A percentile compares a stretch with the other conserved stretches of the same genome.
These are phyloP conservation scores for Thelephora terrestris DNA, from an alignment of 1,284 basidiomycete species.

Conservation along the genomic window DNA sequence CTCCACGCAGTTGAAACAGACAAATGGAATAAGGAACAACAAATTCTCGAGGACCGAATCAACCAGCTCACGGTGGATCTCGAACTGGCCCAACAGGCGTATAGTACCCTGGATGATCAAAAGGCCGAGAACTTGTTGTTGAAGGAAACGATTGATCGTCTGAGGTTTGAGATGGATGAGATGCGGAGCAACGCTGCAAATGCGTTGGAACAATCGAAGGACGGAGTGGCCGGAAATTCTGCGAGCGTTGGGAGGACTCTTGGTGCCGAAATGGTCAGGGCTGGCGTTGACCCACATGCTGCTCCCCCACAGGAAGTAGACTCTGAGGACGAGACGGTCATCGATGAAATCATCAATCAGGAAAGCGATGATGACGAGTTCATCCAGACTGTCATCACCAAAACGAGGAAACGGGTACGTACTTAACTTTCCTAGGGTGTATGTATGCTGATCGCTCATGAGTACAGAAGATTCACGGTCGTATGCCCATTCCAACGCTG, in stretches of 20 bases:
- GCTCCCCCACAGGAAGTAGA: constrained; percentile 26
- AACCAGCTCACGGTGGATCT: constrained; percentile 60
- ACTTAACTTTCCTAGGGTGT: neutral
- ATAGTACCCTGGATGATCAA: constrained; percentile 71
- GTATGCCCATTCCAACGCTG: constrained; percentile 37
- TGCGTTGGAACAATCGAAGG: constrained; percentile 19
- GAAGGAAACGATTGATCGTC: constrained; percentile 88
- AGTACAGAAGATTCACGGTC: constrained; percentile 53
- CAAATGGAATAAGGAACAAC: constrained; percentile 55
- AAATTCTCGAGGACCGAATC: constrained; percentile 59
- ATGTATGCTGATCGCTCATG: constrained; percentile 1
- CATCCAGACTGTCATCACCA: constrained; percentile 73
- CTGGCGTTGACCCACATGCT: constrained; percentile 16
- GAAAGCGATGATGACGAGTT: constrained; percentile 64
- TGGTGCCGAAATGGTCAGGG: constrained; percentile 68
- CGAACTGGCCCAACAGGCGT: constrained; percentile 52
- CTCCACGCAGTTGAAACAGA: constrained; percentile 52
- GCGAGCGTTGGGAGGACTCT: constrained; percentile 67
- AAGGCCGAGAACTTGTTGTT: constrained; percentile 85
- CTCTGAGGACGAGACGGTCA: constrained; percentile 32
- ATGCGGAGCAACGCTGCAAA: constrained; percentile 46
- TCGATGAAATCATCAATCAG: constrained; percentile 31
- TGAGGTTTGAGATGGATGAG: constrained; percentile 87
- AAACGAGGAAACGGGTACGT: constrained; percentile 55
- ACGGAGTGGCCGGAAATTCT: constrained; percentile 18